Conservation (phyloP, 164 flowering plant genomes). For the Sedum album region DNA sequence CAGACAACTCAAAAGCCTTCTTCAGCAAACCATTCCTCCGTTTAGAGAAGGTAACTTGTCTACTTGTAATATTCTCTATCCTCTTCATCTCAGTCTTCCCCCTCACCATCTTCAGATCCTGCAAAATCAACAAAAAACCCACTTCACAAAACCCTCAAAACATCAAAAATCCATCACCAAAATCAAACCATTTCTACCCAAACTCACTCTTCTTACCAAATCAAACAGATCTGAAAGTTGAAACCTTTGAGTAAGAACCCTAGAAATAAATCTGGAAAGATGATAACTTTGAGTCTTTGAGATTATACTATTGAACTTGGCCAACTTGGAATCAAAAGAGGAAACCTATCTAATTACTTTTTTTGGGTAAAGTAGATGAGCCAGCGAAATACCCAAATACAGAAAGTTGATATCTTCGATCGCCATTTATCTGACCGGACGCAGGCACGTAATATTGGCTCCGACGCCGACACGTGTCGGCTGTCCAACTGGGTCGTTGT, state of each 20-base stretch:
- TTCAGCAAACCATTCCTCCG: slow-evolving; percentile 15
- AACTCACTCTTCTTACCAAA: neutral
- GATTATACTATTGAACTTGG: no score
- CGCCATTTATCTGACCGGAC: neutral
- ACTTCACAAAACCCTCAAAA: neutral
- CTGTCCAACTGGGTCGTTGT: neutral
- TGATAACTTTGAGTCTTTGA: neutral
- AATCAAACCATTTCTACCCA: neutral
- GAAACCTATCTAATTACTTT: neutral
- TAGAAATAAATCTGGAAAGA: neutral
- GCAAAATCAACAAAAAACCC: slow-evolving; percentile 3
- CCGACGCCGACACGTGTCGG: slow-evolving; percentile 3
- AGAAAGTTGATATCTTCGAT: neutral
- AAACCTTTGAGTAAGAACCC: neutral
- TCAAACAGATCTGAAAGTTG: neutral
- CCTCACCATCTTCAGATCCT: slow-evolving; percentile 3
- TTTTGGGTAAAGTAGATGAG: neutral
- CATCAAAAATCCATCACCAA: neutral
- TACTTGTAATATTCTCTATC: slow-evolving; percentile 5
- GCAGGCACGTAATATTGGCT: neutral
- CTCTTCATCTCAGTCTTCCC: slow-evolving; percentile 7
- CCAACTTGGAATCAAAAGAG: neutral
- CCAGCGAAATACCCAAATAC: neutral
- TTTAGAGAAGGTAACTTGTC: slow-evolving; percentile 13
- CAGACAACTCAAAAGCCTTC: slow-evolving; percentile 16